Evolutionary conservation across 805 yeast genomes (phyloP).

Genomic region (Myxozyma lipomycoides): DNA sequence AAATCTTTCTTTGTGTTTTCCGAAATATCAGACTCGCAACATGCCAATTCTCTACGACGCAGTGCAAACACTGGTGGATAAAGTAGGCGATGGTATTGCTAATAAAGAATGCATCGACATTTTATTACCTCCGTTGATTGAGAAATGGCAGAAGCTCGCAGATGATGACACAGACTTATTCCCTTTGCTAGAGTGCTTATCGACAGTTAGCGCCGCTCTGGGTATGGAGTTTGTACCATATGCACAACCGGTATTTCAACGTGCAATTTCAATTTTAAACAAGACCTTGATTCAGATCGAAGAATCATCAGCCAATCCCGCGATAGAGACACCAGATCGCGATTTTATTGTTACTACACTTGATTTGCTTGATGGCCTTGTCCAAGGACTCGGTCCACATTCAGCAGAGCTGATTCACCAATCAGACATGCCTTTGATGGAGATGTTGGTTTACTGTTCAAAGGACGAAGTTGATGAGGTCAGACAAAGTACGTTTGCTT

Average conservation of each 20-base stretch:
- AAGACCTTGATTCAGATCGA: constrained; percentile 65
- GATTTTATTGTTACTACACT: constrained; percentile 86
- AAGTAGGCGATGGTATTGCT: constrained; percentile 56
- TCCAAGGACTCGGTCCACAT: constrained; percentile 72
- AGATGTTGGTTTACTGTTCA: constrained; percentile 61
- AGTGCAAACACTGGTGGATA: constrained; percentile 81
- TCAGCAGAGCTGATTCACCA: constrained; percentile 27
- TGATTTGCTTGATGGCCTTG: constrained; percentile 86
- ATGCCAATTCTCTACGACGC: constrained; percentile 82
- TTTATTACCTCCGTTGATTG: constrained; percentile 75
- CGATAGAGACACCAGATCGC: constrained; percentile 64
- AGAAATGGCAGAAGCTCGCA: constrained; percentile 68
- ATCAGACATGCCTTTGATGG: constrained; percentile 46
- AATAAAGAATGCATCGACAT: constrained; percentile 54
- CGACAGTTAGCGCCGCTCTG: constrained; percentile 81
- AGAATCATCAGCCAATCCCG: constrained; percentile 60
- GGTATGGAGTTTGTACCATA: constrained; percentile 83
- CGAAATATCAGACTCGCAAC: constrained; percentile 74
- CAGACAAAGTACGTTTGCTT: constrained; percentile 87
- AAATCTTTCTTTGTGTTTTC: constrained; percentile 71
- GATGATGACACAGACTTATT: constrained; percentile 84
- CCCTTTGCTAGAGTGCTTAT: constrained; percentile 90
- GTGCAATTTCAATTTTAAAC: constrained; percentile 68
- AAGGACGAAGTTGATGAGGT: constrained; percentile 79
- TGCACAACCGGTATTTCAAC: constrained; percentile 78